A percentile compares a stretch with the other conserved stretches of the same genome.
These are phyloP conservation scores for Kappamyces sp. DNA, from an alignment of 192 early-diverging fungal species.

Conservation along the genomic window DNA sequence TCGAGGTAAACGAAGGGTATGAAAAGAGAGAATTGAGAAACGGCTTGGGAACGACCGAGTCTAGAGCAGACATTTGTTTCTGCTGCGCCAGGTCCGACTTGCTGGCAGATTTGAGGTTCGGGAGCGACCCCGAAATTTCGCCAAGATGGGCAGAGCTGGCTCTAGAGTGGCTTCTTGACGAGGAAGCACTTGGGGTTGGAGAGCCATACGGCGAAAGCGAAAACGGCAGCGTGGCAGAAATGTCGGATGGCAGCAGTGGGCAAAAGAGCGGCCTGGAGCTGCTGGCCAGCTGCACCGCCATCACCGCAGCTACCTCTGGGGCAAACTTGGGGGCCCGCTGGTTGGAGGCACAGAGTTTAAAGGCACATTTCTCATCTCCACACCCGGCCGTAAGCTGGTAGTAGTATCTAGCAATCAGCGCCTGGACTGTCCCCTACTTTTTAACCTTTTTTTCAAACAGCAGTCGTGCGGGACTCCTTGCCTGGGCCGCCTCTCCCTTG, in stretches of 20 bases:
- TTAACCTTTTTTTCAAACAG: slow-evolving; percentile 21
- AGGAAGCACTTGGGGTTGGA: not conserved
- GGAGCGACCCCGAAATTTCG: not conserved
- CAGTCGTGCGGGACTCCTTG: slow-evolving; percentile 6
- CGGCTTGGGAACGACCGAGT: slow-evolving; percentile 9
- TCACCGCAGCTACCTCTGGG: slow-evolving; percentile 43
- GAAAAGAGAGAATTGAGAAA: slow-evolving; percentile 35
- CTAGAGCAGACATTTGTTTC: not conserved
- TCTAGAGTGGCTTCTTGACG: not conserved
- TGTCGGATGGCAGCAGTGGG: slow-evolving; percentile 27
- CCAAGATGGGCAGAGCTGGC: not conserved
- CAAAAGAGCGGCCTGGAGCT: slow-evolving; percentile 30
- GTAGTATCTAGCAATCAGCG: slow-evolving; percentile 33
- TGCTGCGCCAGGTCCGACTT: not conserved
- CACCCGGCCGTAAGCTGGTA: slow-evolving; percentile 48
- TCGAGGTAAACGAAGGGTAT: slow-evolving; percentile 29
- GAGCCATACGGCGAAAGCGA: slow-evolving; percentile 14
- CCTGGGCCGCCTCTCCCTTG: not conserved
- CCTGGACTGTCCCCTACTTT: slow-evolving; percentile 3
- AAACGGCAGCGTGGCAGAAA: not conserved
- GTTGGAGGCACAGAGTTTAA: slow-evolving; percentile 40
- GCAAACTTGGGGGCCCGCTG: slow-evolving; percentile 23
- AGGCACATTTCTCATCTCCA: slow-evolving; percentile 29
- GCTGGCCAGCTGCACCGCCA: slow-evolving; percentile 47
- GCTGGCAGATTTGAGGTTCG: not conserved